Base-by-base conservation (phyloP, 2,329 filamentous ascomycete species). In the Westerdykella ornata region DNA sequence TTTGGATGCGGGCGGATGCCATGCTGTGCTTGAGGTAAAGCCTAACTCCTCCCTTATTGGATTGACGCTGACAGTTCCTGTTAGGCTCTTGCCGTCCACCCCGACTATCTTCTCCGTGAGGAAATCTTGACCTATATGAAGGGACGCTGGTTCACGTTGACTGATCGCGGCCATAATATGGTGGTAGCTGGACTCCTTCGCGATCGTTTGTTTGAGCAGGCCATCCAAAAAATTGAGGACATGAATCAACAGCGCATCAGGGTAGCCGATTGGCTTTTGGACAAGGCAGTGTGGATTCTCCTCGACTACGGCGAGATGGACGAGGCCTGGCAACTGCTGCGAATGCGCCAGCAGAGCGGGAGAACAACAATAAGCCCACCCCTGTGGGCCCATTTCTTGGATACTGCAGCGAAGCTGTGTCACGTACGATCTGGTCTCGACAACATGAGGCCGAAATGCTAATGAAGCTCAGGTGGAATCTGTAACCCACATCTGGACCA, bases 141-240 rank as follows among this genome's bases (percentile, higher is more conserved):
- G 54, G 73, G 79, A 42, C 74, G 79, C 48, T 94, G 88, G 85
- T 75, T 84, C 39, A 68, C 71, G 7, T 68, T 85, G 7, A 78
- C 73, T 32, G 75, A 73, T 9, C 71, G 75, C 5, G 83, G 81
- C 7, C 77, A 77, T 59, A 78, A 85, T 53, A 79, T 77, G 57
- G 72, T 94, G 15, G 76, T 84, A 1, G 68, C 87, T 8, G 88
- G 87, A 0, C 68, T 94, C 44, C 72, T 97, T 28, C 77, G 88
- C 15, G 89, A 96, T 53, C 78, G 81, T 1, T 84, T 94, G 54
- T 82, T 87, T 47, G 92, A 97, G 67, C 70, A 89, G 48, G 89
- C 88, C 1, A 70, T 94, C 43, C 70, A 76, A 38, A 78, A 78
- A 50, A 65, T 95, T 32, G 81, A 86, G 29, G 68, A 76, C 16